Base-by-base conservation (phyloP, 345 rosid species). In the Toxicodendron radicans region DNA sequence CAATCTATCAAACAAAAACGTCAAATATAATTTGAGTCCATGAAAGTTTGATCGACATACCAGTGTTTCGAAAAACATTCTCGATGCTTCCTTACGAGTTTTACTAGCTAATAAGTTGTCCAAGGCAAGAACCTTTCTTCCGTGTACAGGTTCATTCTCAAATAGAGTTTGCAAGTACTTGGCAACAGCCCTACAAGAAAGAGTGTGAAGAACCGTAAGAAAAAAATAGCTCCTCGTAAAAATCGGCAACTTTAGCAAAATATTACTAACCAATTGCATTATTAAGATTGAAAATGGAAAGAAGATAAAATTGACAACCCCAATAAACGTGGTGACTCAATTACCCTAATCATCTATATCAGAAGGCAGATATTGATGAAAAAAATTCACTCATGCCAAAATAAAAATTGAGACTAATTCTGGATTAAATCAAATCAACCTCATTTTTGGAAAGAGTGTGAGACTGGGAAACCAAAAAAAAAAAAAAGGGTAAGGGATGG, bases 21-120 rank as follows among this genome's bases (percentile, higher is more conserved):
- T 16, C 23, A 49, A 66, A 17, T 14, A 14, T 7, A 66, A 65
- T 45, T 66, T 11, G 14, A 66, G 27, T 5, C 17, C 4, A 10
- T 27, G 3, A 27, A 8, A 49, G 41, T 66, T 33, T 18, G 46
- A 66, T 51, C 53, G 20, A 71, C 91, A 69, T 90, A 96, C 99
- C 97, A 96, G 83, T 63, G 98, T 89, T 79, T 96, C 99, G 11
- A 96, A 96, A 78, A 96, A 96, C 99, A 96, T 86, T 79, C 99
- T 91, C 0, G 98, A 90, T 49, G 99, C 99, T 81, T 96, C 99
- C 82, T 92, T 96, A 61, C 97, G 97, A 45, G 99, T 96, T 89
- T 96, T 96, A 68, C 95, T 94, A 43, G 88, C 78, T 68, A 96
- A 82, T 43, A 96, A 90, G 68, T 76, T 80, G 82, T 92, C 97